Evolutionary conservation across 2,329 filamentous ascomycete genomes (phyloP).

Genomic region (Venturia pyrina): DNA sequence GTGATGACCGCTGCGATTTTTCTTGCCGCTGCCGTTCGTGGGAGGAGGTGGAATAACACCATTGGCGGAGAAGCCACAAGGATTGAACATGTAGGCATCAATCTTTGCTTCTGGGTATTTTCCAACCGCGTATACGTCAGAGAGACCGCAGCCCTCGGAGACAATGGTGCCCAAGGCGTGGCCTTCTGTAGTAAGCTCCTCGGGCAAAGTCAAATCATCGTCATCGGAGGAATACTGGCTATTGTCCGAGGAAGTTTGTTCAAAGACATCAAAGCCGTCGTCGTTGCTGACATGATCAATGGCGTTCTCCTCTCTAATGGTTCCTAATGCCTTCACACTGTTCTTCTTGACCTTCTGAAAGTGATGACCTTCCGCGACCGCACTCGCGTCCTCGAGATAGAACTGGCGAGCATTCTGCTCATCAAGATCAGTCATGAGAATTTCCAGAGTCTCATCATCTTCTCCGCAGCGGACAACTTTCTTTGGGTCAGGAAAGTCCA

Average conservation of each 20-base stretch:
- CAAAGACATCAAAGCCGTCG: conserved; percentile 69
- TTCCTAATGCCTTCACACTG: conserved; percentile 49
- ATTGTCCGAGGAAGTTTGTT: conserved; percentile 57
- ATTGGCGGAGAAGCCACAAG: conserved; percentile 95
- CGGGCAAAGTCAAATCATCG: conserved; percentile 48
- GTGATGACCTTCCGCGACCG: conserved; percentile 74
- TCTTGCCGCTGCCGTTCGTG: conserved; percentile 33
- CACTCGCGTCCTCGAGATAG: conserved; percentile 73
- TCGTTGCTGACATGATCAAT: conserved; percentile 26
- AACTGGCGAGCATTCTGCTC: conserved; percentile 57
- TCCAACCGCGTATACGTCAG: conserved; percentile 75
- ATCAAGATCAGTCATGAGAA: conserved; percentile 60
- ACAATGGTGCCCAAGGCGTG: conserved; percentile 89
- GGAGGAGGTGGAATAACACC: conserved; percentile 77
- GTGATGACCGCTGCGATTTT: conserved; percentile 37
- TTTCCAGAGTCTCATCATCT: conserved; percentile 64
- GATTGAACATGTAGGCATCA: conserved; percentile 92
- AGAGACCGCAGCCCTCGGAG: conserved; percentile 78
- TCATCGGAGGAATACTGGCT: conserved; percentile 49
- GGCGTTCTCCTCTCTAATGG: conserved; percentile 43
- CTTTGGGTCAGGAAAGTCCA: conserved; percentile 42
- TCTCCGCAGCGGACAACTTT: conserved; percentile 32
- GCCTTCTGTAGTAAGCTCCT: conserved; percentile 81
- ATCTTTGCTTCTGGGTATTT: conserved; percentile 89
- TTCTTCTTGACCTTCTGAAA: conserved; percentile 55